Evolutionary conservation across 164 flowering plant species (phyloP).

Genomic region (Umbellularia californica): DNA sequence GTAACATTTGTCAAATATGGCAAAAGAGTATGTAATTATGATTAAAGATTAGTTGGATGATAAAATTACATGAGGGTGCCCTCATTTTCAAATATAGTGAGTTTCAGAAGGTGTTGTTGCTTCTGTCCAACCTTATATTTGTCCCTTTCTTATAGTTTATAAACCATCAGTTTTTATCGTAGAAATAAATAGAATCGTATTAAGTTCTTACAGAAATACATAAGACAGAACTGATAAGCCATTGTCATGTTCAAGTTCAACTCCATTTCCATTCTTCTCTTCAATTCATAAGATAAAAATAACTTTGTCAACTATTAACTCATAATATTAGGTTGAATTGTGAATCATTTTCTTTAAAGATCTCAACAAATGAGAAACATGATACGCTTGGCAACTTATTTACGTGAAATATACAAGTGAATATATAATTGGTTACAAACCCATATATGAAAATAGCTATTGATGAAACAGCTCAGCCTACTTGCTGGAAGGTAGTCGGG

Average conservation of each 20-base stretch:
- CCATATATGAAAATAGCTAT: neutral
- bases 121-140: too few species aligned
- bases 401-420: neutral
- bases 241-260: too few species aligned
- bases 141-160: too few species aligned
- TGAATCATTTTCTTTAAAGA: neutral
- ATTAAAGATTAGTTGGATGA: too few species aligned
- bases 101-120: neutral
- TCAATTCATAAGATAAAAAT: too few species aligned
- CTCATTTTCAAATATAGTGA: neutral
- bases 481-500: conserved; percentile 91
- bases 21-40: neutral
- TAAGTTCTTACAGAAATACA: too few species aligned
- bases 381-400: neutral
- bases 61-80: neutral
- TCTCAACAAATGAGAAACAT: neutral
- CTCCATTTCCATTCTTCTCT: too few species aligned
- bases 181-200: too few species aligned
- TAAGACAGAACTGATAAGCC: too few species aligned
- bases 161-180: too few species aligned
- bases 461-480: conserved; percentile 29
- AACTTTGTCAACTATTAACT: too few species aligned
- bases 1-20: neutral
- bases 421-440: neutral
- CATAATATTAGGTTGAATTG: neutral